Percentiles rank a stretch among this genome's conserved stretches.
These are phyloP conservation scores for Trichocladium antarcticum DNA, from an alignment of 495 filamentous ascomycete species.

Conservation along the genomic window DNA sequence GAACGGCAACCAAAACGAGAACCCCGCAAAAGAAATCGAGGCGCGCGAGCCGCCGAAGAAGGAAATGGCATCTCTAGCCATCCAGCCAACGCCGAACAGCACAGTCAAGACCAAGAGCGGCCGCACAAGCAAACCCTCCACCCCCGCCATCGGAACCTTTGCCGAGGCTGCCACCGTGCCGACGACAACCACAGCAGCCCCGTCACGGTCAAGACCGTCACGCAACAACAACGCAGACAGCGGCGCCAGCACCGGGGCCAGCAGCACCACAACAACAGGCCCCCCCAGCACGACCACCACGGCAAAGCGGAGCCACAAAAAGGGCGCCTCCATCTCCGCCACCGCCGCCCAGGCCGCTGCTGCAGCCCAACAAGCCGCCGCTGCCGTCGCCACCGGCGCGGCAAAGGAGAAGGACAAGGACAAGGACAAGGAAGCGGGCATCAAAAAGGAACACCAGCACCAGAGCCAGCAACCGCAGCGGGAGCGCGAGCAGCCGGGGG, in stretches of 20 bases:
- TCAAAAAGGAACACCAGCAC: not conserved
- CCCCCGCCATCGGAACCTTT: conserved; percentile 42
- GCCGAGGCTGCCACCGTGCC: conserved; percentile 34
- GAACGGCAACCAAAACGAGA: conserved; percentile 25
- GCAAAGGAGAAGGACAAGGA: conserved; percentile 1
- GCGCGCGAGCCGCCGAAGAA: conserved; percentile 22
- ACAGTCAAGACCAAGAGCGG: conserved; percentile 44
- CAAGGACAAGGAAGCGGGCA: conserved; percentile 3
- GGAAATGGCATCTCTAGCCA: conserved; percentile 22
- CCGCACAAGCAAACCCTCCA: conserved; percentile 53
- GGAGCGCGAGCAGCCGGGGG: not conserved
- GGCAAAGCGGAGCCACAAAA: conserved; percentile 63
- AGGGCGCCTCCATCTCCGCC: conserved; percentile 40
- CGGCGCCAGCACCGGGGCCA: not conserved
- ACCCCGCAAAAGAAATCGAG: conserved; percentile 10
- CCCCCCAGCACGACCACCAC: conserved; percentile 9
- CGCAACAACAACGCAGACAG: conserved; percentile 16
- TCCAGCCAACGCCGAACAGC: conserved; percentile 22
- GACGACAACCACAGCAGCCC: conserved; percentile 4
- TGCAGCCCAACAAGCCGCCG: not conserved
- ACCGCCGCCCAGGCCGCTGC: conserved; percentile 17
- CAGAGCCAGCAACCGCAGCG: not conserved
- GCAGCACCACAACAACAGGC: not conserved
- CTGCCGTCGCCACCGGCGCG: not conserved
- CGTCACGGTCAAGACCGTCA: conserved; percentile 18